A percentile compares a stretch with the other conserved stretches of the same genome.
These are phyloP conservation scores for Lecanosticta acicola DNA, from an alignment of 2,329 filamentous ascomycete genomes.

Conservation along the genomic window DNA sequence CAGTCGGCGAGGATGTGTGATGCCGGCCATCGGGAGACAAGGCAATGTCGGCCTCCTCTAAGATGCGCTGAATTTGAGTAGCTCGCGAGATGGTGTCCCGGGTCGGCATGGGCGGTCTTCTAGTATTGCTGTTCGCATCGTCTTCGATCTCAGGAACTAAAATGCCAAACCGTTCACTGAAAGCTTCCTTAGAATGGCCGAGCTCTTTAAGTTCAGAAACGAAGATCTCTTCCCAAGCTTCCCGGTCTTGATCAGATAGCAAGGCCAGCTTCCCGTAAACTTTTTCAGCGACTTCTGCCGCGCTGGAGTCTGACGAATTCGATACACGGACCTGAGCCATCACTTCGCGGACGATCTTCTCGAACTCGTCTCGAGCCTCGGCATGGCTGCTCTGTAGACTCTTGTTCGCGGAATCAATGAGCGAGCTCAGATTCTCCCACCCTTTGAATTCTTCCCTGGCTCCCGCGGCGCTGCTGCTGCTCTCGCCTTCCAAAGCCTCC, in stretches of 20 bases:
- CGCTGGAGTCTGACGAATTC: slow-evolving; percentile 10
- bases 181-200: not conserved
- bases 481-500: slow-evolving; percentile 1
- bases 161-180: not conserved
- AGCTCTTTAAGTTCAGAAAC: slow-evolving; percentile 11
- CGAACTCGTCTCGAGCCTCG: slow-evolving; percentile 9
- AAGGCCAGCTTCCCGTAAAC: slow-evolving; percentile 21
- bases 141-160: not conserved
- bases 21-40: not conserved
- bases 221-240: slow-evolving; percentile 25
- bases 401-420: slow-evolving; percentile 25
- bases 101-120: slow-evolving; percentile 43
- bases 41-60: slow-evolving; percentile 40
- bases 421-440: slow-evolving; percentile 21
- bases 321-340: slow-evolving; percentile 22
- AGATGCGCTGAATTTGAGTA: slow-evolving; percentile 42
- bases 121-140: slow-evolving; percentile 5
- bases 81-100: slow-evolving; percentile 43
- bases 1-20: not conserved
- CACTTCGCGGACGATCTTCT: slow-evolving; percentile 12
- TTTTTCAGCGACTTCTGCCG: slow-evolving; percentile 20
- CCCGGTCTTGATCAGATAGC: slow-evolving; percentile 19
- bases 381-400: slow-evolving; percentile 16
- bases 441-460: slow-evolving; percentile 20
- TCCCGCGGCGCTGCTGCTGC: slow-evolving; percentile 3